Percentiles rank a stretch among this genome's conserved stretches.
phyloP scores from a whole-genome alignment of 768 basidiomycete species.

The Filobasidium wieringae region DNA sequence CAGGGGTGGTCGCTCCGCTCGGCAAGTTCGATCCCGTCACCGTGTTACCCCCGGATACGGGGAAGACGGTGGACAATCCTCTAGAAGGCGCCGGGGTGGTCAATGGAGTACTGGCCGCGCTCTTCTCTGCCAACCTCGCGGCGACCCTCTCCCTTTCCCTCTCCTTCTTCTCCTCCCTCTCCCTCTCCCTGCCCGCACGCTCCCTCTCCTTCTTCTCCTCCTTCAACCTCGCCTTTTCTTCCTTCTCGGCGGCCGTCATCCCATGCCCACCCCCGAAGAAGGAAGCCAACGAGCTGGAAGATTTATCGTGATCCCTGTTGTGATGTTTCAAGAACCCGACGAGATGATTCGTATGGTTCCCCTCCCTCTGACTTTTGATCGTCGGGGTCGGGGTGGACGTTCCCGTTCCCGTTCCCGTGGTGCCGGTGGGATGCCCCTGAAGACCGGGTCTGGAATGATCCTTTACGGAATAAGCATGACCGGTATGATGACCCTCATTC shows the following conservation, averaged over 20 bases:
- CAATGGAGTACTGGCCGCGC: conserved; percentile 4
- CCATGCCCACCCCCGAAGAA: conserved; percentile 35
- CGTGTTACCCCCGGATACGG: conserved; percentile 12
- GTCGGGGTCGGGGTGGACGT: conserved; percentile 10
- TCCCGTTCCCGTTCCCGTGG: conserved; percentile 7
- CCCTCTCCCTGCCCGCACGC: conserved; percentile 16
- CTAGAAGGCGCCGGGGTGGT: conserved; percentile 10
- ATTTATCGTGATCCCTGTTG: conserved; percentile 37
- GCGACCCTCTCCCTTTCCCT: background rate
- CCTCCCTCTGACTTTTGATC: conserved; percentile 1
- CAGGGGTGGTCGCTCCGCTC: conserved; percentile 27
- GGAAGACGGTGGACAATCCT: background rate
- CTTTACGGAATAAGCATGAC: background rate
- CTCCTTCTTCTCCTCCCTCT: background rate
- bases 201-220: conserved; percentile 28
- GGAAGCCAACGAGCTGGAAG: conserved; percentile 30
- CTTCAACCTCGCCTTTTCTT: conserved; percentile 24
- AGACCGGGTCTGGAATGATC: background rate
- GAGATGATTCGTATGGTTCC: conserved; percentile 8
- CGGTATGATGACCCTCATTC: background rate
- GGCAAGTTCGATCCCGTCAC: too few species aligned
- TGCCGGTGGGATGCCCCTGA: conserved; percentile 5
- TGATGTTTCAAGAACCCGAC: conserved; percentile 34
- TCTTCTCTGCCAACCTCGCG: conserved; percentile 5
- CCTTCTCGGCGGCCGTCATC: conserved; percentile 27